Evolutionary conservation across 768 basidiomycete genomes (phyloP).

Genomic region (Mycena vulgaris): DNA sequence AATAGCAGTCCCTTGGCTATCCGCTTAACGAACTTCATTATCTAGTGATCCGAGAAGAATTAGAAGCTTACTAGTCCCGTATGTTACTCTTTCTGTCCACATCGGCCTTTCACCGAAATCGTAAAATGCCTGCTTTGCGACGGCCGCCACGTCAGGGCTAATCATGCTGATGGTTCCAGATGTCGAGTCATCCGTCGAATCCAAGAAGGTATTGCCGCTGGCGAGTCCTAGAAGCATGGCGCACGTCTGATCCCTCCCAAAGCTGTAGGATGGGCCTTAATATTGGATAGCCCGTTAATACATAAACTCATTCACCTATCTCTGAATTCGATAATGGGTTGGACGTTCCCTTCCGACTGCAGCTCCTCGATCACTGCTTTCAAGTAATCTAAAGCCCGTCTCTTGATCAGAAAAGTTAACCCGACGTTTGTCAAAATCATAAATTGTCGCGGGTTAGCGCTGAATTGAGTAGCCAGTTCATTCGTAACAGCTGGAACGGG

Average conservation of each 20-base stretch:
- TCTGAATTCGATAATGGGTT: constrained; percentile 87
- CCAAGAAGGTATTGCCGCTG: constrained; percentile 86
- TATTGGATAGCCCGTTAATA: not conserved
- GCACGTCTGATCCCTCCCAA: constrained; percentile 92
- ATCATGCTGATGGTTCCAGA: constrained; percentile 65
- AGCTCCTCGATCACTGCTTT: constrained; percentile 87
- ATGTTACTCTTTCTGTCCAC: constrained; percentile 84
- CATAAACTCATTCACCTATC: constrained; percentile 69
- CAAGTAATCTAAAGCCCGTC: constrained; percentile 89
- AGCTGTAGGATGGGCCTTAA: constrained; percentile 62
- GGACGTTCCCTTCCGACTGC: constrained; percentile 81
- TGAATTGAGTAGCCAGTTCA: constrained; percentile 87
- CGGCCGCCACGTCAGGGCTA: constrained; percentile 73
- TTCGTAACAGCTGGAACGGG: constrained; percentile 76
- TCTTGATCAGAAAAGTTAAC: constrained; percentile 83
- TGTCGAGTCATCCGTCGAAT: constrained; percentile 64
- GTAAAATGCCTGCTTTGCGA: constrained; percentile 90
- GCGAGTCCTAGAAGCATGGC: constrained; percentile 93
- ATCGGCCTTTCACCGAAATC: constrained; percentile 89
- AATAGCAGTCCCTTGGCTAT: constrained; percentile 79
- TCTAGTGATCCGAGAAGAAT: constrained; percentile 3
- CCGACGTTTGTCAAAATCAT: constrained; percentile 92
- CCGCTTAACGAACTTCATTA: constrained; percentile 56
- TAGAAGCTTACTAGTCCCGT: constrained; percentile 73
- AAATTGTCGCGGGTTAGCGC: constrained; percentile 82